phyloP scores from a whole-genome alignment of 2,329 filamentous ascomycete species.

The Nemania serpens region DNA sequence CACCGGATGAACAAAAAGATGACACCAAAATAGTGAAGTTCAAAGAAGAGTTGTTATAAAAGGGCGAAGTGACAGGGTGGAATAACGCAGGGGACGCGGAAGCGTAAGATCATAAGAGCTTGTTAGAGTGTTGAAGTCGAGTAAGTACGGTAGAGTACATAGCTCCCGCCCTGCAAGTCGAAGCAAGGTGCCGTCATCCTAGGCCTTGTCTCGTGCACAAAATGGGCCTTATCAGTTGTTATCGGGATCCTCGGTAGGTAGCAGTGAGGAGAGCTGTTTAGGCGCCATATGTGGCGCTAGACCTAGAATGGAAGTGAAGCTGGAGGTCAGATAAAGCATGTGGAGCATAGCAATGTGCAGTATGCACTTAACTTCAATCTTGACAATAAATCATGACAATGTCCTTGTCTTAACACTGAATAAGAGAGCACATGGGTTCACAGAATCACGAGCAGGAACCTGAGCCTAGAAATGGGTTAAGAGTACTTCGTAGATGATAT shows the following conservation, averaged over 20 bases:
- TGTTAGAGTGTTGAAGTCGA: neutral
- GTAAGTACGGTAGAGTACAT: too few relatives aligned
- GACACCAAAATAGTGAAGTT: neutral
- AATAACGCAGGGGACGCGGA: neutral
- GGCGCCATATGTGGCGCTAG: constrained; percentile 12
- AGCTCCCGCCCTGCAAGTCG: constrained; percentile 2
- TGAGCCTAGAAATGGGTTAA: too few relatives aligned
- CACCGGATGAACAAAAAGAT: neutral
- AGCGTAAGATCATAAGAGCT: too few relatives aligned
- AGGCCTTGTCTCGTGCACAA: constrained; percentile 9
- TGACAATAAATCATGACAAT: too few relatives aligned
- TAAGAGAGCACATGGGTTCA: too few relatives aligned
- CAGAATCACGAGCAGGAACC: too few relatives aligned
- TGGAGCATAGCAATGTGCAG: too few relatives aligned
- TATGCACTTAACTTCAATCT: too few relatives aligned
- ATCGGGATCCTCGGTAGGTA: neutral
- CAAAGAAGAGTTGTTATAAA: neutral
- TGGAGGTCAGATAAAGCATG: too few relatives aligned
- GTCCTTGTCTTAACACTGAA: too few relatives aligned
- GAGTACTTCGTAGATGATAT: too few relatives aligned
- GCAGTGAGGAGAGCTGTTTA: neutral
- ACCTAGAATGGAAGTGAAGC: constrained; percentile 2
- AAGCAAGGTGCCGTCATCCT: constrained; percentile 23
- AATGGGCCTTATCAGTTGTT: constrained; percentile 21
- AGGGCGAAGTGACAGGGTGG: neutral